phyloP scores from a whole-genome alignment of 768 basidiomycete species.

The Leccinum truebloodii region DNA sequence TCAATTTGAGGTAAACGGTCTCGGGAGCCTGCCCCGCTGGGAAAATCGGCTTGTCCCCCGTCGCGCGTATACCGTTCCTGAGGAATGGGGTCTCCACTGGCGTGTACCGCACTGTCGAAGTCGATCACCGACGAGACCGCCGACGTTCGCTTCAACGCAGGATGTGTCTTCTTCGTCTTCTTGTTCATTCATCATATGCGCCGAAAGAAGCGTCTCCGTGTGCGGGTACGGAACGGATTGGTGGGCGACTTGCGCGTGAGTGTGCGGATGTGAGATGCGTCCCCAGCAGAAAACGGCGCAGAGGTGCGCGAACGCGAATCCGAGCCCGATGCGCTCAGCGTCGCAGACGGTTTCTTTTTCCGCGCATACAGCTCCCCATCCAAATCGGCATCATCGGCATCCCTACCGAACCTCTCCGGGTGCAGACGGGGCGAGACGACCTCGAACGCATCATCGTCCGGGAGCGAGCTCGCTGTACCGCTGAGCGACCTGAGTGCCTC shows the following conservation, averaged over 20 bases:
- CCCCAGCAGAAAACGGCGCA: conserved; percentile 40
- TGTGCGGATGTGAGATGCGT: conserved; percentile 19
- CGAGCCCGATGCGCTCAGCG: conserved; percentile 43
- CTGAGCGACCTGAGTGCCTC: conserved; percentile 37
- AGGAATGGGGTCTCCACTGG: neutral
- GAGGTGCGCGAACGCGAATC: conserved; percentile 66
- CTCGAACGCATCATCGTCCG: conserved; percentile 45
- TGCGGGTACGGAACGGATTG: conserved; percentile 30
- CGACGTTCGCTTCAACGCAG: no score
- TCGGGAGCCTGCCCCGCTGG: no score
- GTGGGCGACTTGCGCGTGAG: conserved; percentile 25
- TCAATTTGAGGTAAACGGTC: no score
- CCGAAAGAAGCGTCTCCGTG: conserved; percentile 29
- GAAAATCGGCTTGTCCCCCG: no score
- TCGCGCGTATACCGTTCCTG: neutral
- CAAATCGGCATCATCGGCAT: conserved; percentile 54
- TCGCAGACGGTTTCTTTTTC: conserved; percentile 32
- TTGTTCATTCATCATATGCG: conserved; percentile 10
- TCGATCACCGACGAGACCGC: no score
- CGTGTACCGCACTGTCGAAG: no score
- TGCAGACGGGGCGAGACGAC: conserved; percentile 1
- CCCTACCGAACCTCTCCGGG: conserved; percentile 10
- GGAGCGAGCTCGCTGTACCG: conserved; percentile 16
- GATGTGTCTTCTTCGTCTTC: neutral
- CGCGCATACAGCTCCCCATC: conserved; percentile 48